Conservation (phyloP, 2,329 filamentous ascomycete species). For the Microascus cirrosus region DNA sequence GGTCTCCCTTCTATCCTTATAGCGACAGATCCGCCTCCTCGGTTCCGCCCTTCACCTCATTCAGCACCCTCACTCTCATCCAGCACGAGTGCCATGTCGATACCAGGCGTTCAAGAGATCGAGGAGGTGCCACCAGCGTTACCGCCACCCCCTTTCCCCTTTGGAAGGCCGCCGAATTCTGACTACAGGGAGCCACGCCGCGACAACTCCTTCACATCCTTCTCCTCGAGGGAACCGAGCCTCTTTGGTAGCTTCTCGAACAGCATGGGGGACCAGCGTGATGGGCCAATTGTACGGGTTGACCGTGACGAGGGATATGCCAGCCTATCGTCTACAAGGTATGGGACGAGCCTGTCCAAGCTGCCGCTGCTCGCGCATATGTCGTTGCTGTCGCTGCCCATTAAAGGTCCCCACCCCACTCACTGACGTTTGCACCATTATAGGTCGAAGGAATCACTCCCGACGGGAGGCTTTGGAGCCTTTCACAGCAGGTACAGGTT, state of each 20-base stretch:
- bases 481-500: conserved; percentile 39
- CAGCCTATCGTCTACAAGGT: conserved; percentile 28
- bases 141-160: conserved; percentile 6
- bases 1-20: conserved; percentile 8
- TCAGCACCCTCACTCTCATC: conserved; percentile 4
- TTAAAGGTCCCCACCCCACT: neutral
- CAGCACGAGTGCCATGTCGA: conserved; percentile 7
- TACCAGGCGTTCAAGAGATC: conserved; percentile 6
- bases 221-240: conserved; percentile 4
- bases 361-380: neutral
- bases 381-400: neutral
- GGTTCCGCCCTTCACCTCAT: neutral
- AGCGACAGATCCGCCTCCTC: conserved; percentile 5
- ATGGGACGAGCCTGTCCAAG: conserved; percentile 1
- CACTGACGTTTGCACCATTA: neutral
- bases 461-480: conserved; percentile 30
- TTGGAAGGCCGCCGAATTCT: conserved; percentile 6
- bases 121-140: conserved; percentile 8
- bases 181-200: conserved; percentile 4
- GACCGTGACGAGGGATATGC: conserved; percentile 31
- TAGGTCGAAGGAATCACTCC: conserved; percentile 29
- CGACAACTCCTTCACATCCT: conserved; percentile 4
- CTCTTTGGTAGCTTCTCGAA: conserved; percentile 22
- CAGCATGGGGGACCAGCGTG: conserved; percentile 24
- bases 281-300: conserved; percentile 11